These are phyloP conservation scores for Pichia kudriavzevii DNA, from an alignment of 1,139 yeast species.

Conservation along the genomic window DNA sequence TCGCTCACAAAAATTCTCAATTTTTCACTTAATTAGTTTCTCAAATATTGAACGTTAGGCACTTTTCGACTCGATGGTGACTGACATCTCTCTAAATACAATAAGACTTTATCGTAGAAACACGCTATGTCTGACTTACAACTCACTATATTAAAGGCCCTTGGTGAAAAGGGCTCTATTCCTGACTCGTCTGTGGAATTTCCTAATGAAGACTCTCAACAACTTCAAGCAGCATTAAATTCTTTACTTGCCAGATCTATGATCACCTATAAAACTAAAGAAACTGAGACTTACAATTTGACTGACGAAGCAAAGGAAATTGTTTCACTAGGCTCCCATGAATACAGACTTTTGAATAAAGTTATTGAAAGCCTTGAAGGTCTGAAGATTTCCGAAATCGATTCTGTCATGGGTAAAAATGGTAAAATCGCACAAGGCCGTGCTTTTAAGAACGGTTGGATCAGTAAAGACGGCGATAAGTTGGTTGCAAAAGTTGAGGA, in stretches of 20 bases:
- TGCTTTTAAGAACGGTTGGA: constrained; percentile 98
- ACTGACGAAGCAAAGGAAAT: constrained; percentile 81
- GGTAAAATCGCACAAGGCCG: constrained; percentile 95
- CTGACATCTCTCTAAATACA: too few relatives aligned
- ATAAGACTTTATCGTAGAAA: too few relatives aligned
- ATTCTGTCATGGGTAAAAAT: constrained; percentile 64
- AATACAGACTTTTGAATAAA: constrained; percentile 69
- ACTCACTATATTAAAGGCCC: constrained; percentile 48
- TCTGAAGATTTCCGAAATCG: constrained; percentile 75
- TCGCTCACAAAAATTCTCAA: too few relatives aligned
- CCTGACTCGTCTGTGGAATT: constrained; percentile 55
- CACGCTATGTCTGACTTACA: constrained; percentile 49
- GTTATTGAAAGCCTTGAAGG: constrained; percentile 72
- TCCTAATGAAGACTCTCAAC: constrained; percentile 45
- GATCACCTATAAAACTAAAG: constrained; percentile 68
- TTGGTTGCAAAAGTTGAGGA: constrained; percentile 48
- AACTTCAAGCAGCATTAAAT: constrained; percentile 68
- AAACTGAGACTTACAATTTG: constrained; percentile 67
- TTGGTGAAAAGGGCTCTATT: constrained; percentile 53
- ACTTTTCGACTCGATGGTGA: too few relatives aligned
- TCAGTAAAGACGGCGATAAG: constrained; percentile 74
- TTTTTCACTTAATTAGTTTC: too few relatives aligned
- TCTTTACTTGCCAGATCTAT: constrained; percentile 81
- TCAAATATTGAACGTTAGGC: too few relatives aligned
- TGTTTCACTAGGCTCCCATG: constrained; percentile 79